Evolutionary conservation across 495 filamentous ascomycete genomes (phyloP), one percentile per base, ranked within the genome.

Genomic region (Astrothelium subdiscretum): DNA sequence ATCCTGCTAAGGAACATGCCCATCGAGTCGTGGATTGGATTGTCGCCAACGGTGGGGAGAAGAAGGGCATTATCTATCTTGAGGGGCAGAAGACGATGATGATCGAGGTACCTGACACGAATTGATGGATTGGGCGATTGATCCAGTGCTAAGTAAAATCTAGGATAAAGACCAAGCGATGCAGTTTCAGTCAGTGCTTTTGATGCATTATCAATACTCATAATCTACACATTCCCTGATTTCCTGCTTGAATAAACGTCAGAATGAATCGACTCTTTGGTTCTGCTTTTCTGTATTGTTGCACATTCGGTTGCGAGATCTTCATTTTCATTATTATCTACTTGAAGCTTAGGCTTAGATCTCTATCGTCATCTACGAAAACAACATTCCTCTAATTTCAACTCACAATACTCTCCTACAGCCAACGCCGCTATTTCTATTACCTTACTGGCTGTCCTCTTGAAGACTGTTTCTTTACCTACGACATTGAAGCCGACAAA

Each of bases 1-100:
- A 98, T 73, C 95, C 94, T n/a, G 95, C 90, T 44, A 97, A 97
- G 75, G 80, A 81, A 26, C 94, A 98, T 74, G 89, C 88, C 43
- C 80, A 83, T 66, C 84, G 84, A 66, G 91, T 97, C n/a, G 87
- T 83, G 18, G 83, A 89, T 60, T 85, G 84, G 68, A 87, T 97
- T 62, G 78, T 76, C 62, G 72, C 77, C 54, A 82, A 83, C 67
- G 72, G 81, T 26, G 81, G 84, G 54, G 75, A 80, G 66, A 78
- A 78, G 35, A 81, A 75, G 20, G 87, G 87, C 20, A 76, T 87
- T 3, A 80, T 98, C 48, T 98, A 96, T 73, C 82, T 98, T 58
- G 91, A 97, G 78, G 88, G 85, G 44, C 86, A 91, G 67, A 84
- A 85, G 72, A 90, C 85, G 63, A 63, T 66, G 64, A 66, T 75